Base-by-base conservation (phyloP, 148 eudicot genomes). In the Simmondsia chinensis region DNA sequence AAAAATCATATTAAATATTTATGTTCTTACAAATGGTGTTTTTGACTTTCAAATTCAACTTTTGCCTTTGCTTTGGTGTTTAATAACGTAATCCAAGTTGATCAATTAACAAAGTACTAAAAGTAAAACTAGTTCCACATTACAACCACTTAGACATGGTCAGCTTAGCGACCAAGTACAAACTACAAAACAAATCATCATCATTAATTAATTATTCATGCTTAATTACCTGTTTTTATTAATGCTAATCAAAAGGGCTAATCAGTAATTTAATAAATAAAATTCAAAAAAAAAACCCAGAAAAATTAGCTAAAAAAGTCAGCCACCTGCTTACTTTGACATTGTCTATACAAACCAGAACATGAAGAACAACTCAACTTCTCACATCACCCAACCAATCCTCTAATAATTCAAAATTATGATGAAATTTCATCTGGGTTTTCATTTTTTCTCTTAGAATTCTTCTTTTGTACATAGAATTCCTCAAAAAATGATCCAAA, bases 281-380 rank as follows among this genome's bases (percentile, higher is more conserved):
- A 7, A 25, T 21, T 11, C 11, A 14, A 22, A 33, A 20, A 34
- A 14, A 34, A 44, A 33, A 55, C 41, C 26, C 30, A 41, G 26
- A 42, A 21, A 25, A 45, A 14, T 8, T 14, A 2, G 17, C 48
- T 7, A 1, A 9, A 33, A 31, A 32, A 28, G 56, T 54, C 68
- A 63, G 50, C 68, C 39, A 63, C 61, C 68, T 63, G 61, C 68
- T 54, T 46, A 20, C 55, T 62, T 63, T 63, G 61, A 55, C 47
- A 32, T 29, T 63, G 45, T 55, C 49, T 41, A 27, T 36, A 13
- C 22, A 46, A 39, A 26, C 33, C 14, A 5, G 34, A 14, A 24
- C 18, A 60, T 2, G 23, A 38, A 26, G 35, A 41, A 55, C 68
- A 63, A 56, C 61, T 55, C 56, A 54, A 60, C 52, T 28, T 21